Conservation (phyloP, 2,329 filamentous ascomycete genomes). For the Arthrobotrys musiformis region DNA sequence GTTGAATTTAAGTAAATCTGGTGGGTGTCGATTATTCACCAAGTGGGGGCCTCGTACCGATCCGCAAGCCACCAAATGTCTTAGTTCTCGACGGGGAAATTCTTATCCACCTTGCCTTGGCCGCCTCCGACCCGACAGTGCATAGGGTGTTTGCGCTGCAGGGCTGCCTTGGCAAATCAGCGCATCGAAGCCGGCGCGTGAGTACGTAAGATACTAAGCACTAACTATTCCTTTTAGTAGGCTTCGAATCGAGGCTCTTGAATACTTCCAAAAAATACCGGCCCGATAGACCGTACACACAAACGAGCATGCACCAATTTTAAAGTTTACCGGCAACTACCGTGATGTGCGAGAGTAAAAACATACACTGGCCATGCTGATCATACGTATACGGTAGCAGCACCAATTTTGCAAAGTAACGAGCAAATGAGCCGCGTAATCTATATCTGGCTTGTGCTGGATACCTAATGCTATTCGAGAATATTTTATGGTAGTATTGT, state of each 20-base stretch:
- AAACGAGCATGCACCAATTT: background rate
- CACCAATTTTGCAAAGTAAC: background rate
- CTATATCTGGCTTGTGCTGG: background rate
- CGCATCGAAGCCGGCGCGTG: background rate
- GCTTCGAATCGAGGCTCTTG: conserved; percentile 17
- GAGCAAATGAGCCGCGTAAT: background rate
- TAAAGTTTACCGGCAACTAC: background rate
- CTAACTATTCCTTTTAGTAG: background rate
- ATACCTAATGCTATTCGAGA: background rate
- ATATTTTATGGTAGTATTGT: too few relatives aligned
- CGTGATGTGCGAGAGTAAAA: background rate
- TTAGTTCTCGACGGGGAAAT: background rate
- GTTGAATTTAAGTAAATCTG: conserved; percentile 33
- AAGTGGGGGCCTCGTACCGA: conserved; percentile 9
- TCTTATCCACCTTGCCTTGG: background rate
- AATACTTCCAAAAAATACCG: background rate
- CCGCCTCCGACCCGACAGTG: background rate
- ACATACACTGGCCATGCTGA: background rate
- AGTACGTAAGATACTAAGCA: conserved; percentile 4
- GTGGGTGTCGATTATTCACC: background rate
- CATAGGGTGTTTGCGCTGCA: background rate
- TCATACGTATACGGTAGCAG: background rate
- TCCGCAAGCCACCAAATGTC: conserved; percentile 13
- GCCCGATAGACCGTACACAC: background rate
- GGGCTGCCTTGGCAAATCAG: background rate